Evolutionary conservation across 768 basidiomycete species (phyloP), one percentile per base, ranked within the genome.

Genomic region (Thelephora ganbajun): DNA sequence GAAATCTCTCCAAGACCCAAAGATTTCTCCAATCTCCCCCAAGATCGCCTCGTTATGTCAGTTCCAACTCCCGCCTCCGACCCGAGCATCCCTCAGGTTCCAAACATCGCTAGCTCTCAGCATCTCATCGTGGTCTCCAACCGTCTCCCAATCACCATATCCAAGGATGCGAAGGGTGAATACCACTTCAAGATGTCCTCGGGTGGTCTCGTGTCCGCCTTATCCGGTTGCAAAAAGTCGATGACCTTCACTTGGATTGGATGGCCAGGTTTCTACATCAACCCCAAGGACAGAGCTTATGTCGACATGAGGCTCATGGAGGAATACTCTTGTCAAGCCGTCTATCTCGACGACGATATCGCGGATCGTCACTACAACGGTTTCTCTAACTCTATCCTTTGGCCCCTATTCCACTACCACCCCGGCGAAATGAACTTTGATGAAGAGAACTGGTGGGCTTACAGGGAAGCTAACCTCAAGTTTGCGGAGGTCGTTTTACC

Each of bases 381-480:
- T 48, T 98, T 99, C 74, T 94, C 93, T 56, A 99, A 99, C 69
- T 96, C 93, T 47, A 98, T 99, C 66, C 79, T 99, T 45, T 99
- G 96, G 96, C 96, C 96, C 2, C 72, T 99, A 43, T 97, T 99
- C 74, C 96, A 99, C 63, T 99, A 97, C 66, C 94, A 98, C 63
- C 96, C 96, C 6, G 94, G 94, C 53, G 96, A 98, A 69, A 98
- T 99, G 92, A 94, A 91, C 66, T 99, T 99, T 60, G 94, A 97
- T 64, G 91, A 96, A 68, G 88, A 88, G 61, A 89, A 98, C 62
- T 99, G 96, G 96, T 78, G 82, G 46, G 96, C 91, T 12, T 99
- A 98, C 65, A 81, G 96, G 34, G 91, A 96, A 63, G 94, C 94
- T 42, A 99, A 98, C 63, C 70, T 93, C 68, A 74, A 79, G 54